Conservation (phyloP, 371 early-diverging fungal species). For the Phascolomyces articulosus region DNA sequence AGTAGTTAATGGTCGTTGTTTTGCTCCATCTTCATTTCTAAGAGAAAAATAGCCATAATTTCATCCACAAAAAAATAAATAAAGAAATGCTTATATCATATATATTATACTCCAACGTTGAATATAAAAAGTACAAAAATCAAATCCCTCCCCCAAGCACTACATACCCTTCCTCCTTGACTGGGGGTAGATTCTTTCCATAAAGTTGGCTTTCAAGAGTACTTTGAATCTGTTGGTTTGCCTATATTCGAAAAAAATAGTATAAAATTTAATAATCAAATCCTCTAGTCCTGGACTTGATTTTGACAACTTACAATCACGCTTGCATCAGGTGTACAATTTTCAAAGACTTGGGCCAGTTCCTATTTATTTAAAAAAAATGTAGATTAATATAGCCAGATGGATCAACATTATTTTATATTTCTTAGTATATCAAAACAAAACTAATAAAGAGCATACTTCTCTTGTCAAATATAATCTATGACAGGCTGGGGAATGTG, state of each 20-base stretch:
- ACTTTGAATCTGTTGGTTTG: too few relatives aligned
- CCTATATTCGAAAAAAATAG: not conserved
- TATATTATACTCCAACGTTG: not conserved
- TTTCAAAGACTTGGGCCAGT: conserved; percentile 9
- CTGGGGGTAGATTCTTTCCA: not conserved
- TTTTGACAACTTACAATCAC: conserved; percentile 17
- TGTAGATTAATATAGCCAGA: not conserved
- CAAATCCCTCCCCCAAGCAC: too few relatives aligned
- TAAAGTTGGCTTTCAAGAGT: not conserved
- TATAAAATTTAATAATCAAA: not conserved
- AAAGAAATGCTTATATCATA: not conserved
- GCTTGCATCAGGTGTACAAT: conserved; percentile 18
- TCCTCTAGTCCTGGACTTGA: too few relatives aligned
- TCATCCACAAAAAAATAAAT: not conserved
- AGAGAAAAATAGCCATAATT: not conserved
- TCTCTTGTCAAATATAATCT: not conserved
- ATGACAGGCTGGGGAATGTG: conserved; percentile 10
- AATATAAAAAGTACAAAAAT: too few relatives aligned
- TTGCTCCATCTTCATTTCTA: not conserved
- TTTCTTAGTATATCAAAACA: not conserved
- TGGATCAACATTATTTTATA: too few relatives aligned
- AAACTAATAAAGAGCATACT: not conserved
- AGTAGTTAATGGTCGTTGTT: conserved; percentile 33
- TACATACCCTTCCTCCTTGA: not conserved
- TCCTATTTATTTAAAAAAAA: conserved; percentile 11